These are phyloP conservation scores for Spathaspora sp. DNA, from an alignment of 805 yeast species.

Conservation along the genomic window DNA sequence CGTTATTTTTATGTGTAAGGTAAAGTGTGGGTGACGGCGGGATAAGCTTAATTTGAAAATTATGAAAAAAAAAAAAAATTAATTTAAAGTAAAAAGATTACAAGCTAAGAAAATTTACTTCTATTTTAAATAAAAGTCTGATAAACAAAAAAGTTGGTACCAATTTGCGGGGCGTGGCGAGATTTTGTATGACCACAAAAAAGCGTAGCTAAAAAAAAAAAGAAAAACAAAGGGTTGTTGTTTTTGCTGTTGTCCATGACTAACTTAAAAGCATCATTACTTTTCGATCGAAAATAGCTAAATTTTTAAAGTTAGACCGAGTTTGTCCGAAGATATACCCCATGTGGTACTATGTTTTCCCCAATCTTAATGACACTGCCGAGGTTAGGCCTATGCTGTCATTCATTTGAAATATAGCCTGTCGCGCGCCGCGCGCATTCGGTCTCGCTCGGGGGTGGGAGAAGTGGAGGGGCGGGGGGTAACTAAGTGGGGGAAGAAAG, in stretches of 20 bases:
- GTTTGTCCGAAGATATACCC: not conserved
- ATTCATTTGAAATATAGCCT: no score
- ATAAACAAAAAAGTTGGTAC: not conserved
- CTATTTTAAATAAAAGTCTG: not conserved
- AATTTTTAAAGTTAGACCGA: not conserved
- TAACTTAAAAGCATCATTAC: not conserved
- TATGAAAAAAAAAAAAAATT: slow-evolving; percentile 1
- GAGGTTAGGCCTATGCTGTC: no score
- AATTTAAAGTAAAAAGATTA: not conserved
- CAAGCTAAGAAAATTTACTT: not conserved
- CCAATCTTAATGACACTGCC: not conserved
- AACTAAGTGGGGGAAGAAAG: not conserved
- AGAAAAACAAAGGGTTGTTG: not conserved
- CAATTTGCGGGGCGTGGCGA: slow-evolving; percentile 1
- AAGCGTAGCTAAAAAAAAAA: not conserved
- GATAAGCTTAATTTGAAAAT: not conserved
- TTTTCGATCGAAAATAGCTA: not conserved
- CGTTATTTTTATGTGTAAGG: not conserved
- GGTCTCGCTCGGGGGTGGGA: no score
- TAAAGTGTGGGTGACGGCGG: not conserved
- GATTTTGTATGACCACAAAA: not conserved
- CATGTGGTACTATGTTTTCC: not conserved
- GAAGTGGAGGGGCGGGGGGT: not conserved
- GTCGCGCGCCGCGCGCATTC: no score
- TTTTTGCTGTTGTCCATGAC: not conserved